Percentiles rank a stretch among this genome's conserved stretches.
These are phyloP conservation scores for Kuraishia ogatae DNA, from an alignment of 805 yeast genomes.

Conservation along the genomic window DNA sequence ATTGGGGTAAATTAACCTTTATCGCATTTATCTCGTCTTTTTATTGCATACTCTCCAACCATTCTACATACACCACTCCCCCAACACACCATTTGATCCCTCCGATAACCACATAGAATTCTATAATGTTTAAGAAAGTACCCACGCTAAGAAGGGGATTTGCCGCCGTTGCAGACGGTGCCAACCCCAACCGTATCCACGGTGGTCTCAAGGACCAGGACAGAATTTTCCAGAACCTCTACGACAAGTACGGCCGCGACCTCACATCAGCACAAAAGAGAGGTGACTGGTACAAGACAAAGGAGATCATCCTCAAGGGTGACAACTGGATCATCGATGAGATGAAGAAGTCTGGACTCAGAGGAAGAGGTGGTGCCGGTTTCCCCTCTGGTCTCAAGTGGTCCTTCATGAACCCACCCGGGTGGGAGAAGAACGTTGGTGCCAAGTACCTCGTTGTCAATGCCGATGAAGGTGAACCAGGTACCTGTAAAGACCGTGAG, in stretches of 20 bases:
- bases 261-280: conserved; percentile 64
- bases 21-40: background rate
- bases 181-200: conserved; percentile 37
- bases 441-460: conserved; percentile 84
- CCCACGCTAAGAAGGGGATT: conserved; percentile 11
- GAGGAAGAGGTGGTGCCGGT: conserved; percentile 94
- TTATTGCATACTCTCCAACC: background rate
- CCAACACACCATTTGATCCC: background rate
- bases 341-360: conserved; percentile 73
- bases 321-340: conserved; percentile 88
- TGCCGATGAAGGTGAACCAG: conserved; percentile 95
- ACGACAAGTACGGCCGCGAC: conserved; percentile 68
- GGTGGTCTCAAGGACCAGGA: conserved; percentile 80
- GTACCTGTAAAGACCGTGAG: conserved; percentile 89
- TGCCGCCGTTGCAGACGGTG: conserved; percentile 37
- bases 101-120: background rate
- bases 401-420: conserved; percentile 94
- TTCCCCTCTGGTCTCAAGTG: conserved; percentile 87
- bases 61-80: background rate
- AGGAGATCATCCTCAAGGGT: conserved; percentile 75
- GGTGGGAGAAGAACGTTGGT: conserved; percentile 88
- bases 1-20: background rate
- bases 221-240: conserved; percentile 80
- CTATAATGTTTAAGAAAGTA: conserved; percentile 2
- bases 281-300: conserved; percentile 92